A percentile compares a stretch with the other conserved stretches of the same genome.
Evolutionary conservation across 164 flowering plant species (phyloP).

Genomic region (Chloranthus sessilifolius): DNA sequence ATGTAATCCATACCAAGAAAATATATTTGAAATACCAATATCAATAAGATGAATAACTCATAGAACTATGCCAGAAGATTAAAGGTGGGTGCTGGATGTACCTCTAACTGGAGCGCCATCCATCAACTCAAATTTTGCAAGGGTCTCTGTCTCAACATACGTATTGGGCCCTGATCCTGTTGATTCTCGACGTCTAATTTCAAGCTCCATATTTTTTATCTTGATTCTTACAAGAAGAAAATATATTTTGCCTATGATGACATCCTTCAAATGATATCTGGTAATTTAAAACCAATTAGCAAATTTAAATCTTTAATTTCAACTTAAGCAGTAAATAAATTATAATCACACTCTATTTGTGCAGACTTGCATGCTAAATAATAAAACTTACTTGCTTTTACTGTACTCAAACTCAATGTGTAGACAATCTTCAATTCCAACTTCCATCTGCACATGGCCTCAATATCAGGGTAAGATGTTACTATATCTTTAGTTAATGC

Average conservation of each 20-base stretch:
- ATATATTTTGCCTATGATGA: constrained; percentile 86
- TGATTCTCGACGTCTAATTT: constrained; percentile 92
- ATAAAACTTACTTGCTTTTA: constrained; percentile 90
- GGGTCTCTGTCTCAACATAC: constrained; percentile 93
- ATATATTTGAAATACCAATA: not conserved
- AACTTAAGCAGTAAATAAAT: not conserved
- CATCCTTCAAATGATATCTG: constrained; percentile 97
- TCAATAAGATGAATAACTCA: not conserved
- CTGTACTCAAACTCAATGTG: constrained; percentile 96
- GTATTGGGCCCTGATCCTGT: constrained; percentile 92
- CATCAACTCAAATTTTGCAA: constrained; percentile 93
- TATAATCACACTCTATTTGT: too few relatives aligned
- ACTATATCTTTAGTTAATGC: too few relatives aligned
- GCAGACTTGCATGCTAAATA: not conserved
- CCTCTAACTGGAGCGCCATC: constrained; percentile 99
- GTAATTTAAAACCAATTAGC: constrained; percentile 15
- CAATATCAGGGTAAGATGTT: constrained; percentile 3
- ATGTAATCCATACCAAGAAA: not conserved
- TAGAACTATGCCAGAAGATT: too few relatives aligned
- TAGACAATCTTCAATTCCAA: constrained; percentile 94
- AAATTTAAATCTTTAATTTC: not conserved
- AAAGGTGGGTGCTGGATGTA: constrained; percentile 24
- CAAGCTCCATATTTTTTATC: constrained; percentile 95
- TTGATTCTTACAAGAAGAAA: constrained; percentile 94
- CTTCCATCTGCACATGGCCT: constrained; percentile 75